Base-by-base conservation (phyloP, 1,139 yeast species). In the Eremothecium sinecaudum region DNA sequence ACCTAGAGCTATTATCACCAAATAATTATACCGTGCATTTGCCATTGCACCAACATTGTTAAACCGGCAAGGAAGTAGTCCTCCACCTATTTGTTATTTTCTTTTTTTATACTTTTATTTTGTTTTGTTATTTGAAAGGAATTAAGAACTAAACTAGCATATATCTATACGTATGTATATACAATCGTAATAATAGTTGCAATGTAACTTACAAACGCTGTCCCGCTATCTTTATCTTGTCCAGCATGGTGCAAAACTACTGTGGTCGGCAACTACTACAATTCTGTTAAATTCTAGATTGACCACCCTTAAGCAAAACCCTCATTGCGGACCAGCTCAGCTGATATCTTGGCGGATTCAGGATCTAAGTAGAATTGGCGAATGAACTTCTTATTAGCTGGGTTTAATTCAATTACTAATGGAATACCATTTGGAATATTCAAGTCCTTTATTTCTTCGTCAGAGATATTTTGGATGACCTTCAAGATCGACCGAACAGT, bases 391-490 rank as follows among this genome's bases (percentile, higher is more conserved):
- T 74, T 64, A 10, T 63, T 51, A 27, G 67, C 67, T 43, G 70
- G 49, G 22, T 50, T 61, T 24, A 75, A 49, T 42, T 75, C 78
- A 40, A 75, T 62, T 24, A 75, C 72, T 38, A 80, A 60, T 4
- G 92, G 92, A 8, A 80, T 74, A 0, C 86, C 90, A 30, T 82
- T 80, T 2, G 93, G 90, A 8, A 79, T 78, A 51, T 80, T 79
- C 33, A 80, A 68, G 32, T 69, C 64, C 39, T 75, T 70, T 33
- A 80, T 79, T 36, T 72, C 77, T n/a, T 67, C 66, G 47, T 78
- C 82, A 29, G 71, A 64, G 3, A 79, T 69, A 3, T 62, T 59
- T 41, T 71, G 71, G 26, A 80, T 49, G 34, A 74, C 62, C 48
- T 79, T 79, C 36, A 79, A 64, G 23, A 79, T 59, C 15, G 84